These are phyloP conservation scores for Calocybe cyanea DNA, from an alignment of 768 basidiomycete genomes.

Conservation along the genomic window DNA sequence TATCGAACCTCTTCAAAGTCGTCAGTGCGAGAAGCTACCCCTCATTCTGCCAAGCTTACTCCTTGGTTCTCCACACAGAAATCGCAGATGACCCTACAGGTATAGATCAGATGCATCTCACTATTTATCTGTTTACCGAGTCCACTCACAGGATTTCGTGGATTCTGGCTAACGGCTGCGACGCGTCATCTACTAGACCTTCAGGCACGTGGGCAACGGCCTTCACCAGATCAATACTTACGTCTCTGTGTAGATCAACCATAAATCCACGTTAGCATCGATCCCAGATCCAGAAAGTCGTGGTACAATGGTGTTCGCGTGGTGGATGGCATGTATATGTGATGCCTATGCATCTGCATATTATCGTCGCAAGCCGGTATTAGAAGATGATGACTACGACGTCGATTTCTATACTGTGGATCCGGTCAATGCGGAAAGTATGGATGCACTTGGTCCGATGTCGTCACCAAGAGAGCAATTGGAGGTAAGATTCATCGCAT, in stretches of 20 bases:
- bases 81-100: slow-evolving; percentile 69
- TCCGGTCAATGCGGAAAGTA: slow-evolving; percentile 45
- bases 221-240: slow-evolving; percentile 6
- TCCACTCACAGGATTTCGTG: slow-evolving; percentile 60
- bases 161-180: slow-evolving; percentile 79
- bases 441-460: slow-evolving; percentile 39
- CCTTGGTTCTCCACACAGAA: slow-evolving; percentile 39
- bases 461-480: slow-evolving; percentile 76
- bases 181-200: slow-evolving; percentile 78
- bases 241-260: slow-evolving; percentile 60
- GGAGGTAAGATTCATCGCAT: slow-evolving; percentile 46
- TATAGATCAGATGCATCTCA: slow-evolving; percentile 25
- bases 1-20: slow-evolving; percentile 82
- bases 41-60: slow-evolving; percentile 5
- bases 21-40: slow-evolving; percentile 49
- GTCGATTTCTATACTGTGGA: slow-evolving; percentile 84
- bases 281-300: slow-evolving; percentile 73
- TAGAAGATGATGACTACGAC: slow-evolving; percentile 89
- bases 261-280: slow-evolving; percentile 71
- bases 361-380: slow-evolving; percentile 79
- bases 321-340: slow-evolving; percentile 88
- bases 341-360: slow-evolving; percentile 84
- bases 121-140: not conserved
- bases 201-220: slow-evolving; percentile 42
- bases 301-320: slow-evolving; percentile 86